Conservation (phyloP, 2,329 filamentous ascomycete species). For the Alternaria sp. region DNA sequence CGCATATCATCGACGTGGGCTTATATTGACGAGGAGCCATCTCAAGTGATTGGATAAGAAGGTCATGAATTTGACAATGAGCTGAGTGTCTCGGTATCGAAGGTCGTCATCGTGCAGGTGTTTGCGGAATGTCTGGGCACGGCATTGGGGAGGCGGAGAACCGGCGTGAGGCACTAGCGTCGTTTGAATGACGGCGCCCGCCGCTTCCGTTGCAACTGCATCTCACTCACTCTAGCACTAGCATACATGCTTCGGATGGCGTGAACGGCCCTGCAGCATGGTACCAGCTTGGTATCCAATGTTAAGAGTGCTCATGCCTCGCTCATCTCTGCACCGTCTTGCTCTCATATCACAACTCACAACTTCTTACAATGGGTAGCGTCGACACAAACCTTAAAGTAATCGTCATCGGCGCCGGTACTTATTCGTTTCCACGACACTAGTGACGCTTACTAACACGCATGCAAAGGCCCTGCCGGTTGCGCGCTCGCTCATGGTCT, state of each 20-base stretch:
- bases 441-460: background rate
- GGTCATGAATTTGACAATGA: background rate
- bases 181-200: background rate
- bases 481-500: constrained; percentile 54
- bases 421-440: too few relatives aligned
- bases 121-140: background rate
- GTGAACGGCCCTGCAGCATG: background rate
- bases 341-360: background rate
- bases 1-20: too few relatives aligned
- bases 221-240: background rate
- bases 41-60: too few relatives aligned
- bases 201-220: constrained; percentile 19
- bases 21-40: too few relatives aligned
- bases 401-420: constrained; percentile 38
- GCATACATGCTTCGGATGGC: background rate
- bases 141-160: constrained; percentile 28
- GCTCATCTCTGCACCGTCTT: background rate
- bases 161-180: constrained; percentile 17
- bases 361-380: constrained; percentile 4
- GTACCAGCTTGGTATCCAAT: background rate
- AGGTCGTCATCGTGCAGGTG: background rate
- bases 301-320: background rate
- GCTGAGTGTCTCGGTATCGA: background rate
- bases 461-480: constrained; percentile 50
- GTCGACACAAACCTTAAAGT: constrained; percentile 25